Percentiles rank a stretch among this genome's conserved stretches.
Evolutionary conservation across 352 stramenopile genomes (phyloP).

Genomic region (Pythium monospermum): DNA sequence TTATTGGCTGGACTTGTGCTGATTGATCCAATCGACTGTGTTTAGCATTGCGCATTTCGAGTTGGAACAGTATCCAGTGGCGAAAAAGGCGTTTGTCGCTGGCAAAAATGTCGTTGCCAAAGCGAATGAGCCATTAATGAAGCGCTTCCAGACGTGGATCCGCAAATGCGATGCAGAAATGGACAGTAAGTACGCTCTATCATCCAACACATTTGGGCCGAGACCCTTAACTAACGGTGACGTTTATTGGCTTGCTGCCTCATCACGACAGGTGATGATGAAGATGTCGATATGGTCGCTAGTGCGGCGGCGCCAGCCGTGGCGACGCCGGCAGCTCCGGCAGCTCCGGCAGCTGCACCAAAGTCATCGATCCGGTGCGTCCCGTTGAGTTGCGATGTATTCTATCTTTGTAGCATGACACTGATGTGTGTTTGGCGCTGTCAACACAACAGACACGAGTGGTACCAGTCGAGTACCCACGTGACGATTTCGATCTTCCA

Average conservation of each 20-base stretch:
- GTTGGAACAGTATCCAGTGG: slow-evolving; percentile 58
- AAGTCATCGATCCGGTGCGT: slow-evolving; percentile 23
- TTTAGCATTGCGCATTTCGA: slow-evolving; percentile 75
- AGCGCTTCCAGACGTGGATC: slow-evolving; percentile 80
- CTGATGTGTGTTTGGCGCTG: no score
- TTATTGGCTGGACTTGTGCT: no score
- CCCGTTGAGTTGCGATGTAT: no score
- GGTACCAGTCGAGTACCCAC: slow-evolving; percentile 79
- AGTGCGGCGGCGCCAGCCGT: neutral
- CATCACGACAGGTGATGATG: slow-evolving; percentile 18
- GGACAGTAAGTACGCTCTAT: slow-evolving; percentile 63
- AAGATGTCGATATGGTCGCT: slow-evolving; percentile 7
- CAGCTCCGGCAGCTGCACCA: neutral
- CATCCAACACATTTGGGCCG: no score
- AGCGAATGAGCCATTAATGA: slow-evolving; percentile 30
- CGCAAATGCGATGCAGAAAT: slow-evolving; percentile 85
- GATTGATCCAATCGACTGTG: neutral
- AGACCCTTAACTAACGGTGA: no score
- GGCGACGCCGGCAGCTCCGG: neutral
- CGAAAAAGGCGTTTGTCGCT: slow-evolving; percentile 54
- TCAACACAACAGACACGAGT: slow-evolving; percentile 85
- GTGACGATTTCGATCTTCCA: slow-evolving; percentile 82
- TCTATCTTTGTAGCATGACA: no score
- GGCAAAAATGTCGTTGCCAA: slow-evolving; percentile 37
- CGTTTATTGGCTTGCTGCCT: neutral